Base-by-base conservation (phyloP, 1,284 basidiomycete genomes). In the Cryptococcus depauperatus region DNA sequence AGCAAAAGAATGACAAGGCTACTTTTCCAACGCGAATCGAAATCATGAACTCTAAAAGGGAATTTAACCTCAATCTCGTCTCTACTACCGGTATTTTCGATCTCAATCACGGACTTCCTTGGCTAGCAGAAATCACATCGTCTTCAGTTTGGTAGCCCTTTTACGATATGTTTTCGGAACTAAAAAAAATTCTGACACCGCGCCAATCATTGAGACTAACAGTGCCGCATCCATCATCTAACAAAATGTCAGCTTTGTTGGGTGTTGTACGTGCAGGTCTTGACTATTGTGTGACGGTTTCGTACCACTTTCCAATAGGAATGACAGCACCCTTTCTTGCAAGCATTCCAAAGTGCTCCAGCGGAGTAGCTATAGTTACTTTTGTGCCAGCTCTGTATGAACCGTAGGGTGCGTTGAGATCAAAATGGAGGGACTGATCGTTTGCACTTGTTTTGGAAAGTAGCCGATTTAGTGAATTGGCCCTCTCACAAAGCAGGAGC, bases 121-220 rank as follows among this genome's bases (percentile, higher is more conserved):
- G 66, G 68, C 4, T 42, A 11, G 58, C 56, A 4, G 68, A 68
- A 35, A 71, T 71, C 21, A 71, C 72, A 50, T 73, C 71, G 47
- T 74, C 72, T 44, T 74, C 72, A 22, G 61, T 66, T 71, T 71
- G 73, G 4, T 46, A 46, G 32, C 66, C 68, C 2, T 26, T n/a
- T 29, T 43, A 60, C 22, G 22, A 42, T 35, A 37, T 46, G 10
- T 47, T 42, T 13, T 46, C 43, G 11, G 18, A 52, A 13, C 62
- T 58, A 11, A 72, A 71, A 61, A 68, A 74, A 41, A 73, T 59
- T 47, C 66, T 59, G 23, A 73, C 56, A 14, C 70, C 72, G 46
- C 72, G 55, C 62, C 61, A 73, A 48, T 73, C 69, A 46, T 73
- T 71, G 19, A 72, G 51, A 0, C 60, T 66, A 3, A 69, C 69